phyloP scores from a whole-genome alignment of 148 eudicot genomes.

The Heliamphora exappendiculata region DNA sequence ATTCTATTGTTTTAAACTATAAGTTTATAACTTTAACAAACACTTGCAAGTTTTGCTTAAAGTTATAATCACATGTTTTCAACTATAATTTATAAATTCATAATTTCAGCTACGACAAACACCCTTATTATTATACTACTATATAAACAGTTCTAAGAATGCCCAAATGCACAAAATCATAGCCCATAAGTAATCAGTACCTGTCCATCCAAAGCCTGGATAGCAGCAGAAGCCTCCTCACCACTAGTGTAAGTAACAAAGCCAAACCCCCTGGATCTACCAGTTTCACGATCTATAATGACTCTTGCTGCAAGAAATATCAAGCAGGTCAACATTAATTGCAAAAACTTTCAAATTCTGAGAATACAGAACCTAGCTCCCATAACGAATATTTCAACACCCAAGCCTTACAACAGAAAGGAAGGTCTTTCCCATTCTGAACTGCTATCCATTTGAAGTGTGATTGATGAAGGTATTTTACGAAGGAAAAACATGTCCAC shows the following conservation, averaged over 20 bases:
- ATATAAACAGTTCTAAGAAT: background rate
- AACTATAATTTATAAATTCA: background rate
- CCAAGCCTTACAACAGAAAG: background rate
- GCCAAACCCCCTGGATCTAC: conserved; percentile 90
- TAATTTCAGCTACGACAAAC: background rate
- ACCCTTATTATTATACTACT: background rate
- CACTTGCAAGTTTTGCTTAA: too few species aligned
- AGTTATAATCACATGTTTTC: too few species aligned
- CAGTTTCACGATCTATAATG: conserved; percentile 66
- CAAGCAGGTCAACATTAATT: background rate
- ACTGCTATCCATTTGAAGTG: background rate
- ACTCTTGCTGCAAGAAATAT: conserved; percentile 62
- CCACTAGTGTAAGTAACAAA: conserved; percentile 54
- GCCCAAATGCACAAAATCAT: background rate
- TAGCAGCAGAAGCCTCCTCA: conserved; percentile 86
- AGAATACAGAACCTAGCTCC: background rate
- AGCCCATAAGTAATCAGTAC: conserved; percentile 22
- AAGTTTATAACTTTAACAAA: too few species aligned
- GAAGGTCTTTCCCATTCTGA: background rate
- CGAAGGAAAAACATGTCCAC: background rate
- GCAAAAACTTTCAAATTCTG: background rate
- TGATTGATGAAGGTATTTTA: background rate
- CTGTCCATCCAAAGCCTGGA: conserved; percentile 81
- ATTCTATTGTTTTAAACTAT: too few species aligned
- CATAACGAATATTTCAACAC: background rate